A percentile compares a stretch with the other conserved stretches of the same genome.
Evolutionary conservation across 2,329 filamentous ascomycete genomes (phyloP).

Genomic region (Calonectria multiphialidica): DNA sequence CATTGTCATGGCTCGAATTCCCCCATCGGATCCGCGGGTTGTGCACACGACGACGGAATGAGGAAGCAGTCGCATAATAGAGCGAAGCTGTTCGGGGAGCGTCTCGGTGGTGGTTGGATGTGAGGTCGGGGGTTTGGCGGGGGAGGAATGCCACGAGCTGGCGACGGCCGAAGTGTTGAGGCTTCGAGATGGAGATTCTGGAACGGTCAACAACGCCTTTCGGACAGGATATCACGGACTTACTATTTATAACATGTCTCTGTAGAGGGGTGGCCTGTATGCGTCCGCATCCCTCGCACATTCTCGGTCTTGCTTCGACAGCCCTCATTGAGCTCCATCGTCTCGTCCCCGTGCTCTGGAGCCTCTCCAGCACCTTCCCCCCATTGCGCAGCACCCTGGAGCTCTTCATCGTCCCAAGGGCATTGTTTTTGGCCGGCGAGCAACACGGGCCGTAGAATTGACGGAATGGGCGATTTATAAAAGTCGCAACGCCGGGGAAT

Average conservation of each 20-base stretch:
- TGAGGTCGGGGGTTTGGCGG: slow-evolving; percentile 49
- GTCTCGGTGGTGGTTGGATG: slow-evolving; percentile 47
- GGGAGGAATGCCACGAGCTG: slow-evolving; percentile 45
- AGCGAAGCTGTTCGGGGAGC: slow-evolving; percentile 62
- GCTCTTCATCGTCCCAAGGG: slow-evolving; percentile 38
- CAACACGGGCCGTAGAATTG: background rate
- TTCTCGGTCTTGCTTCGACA: background rate
- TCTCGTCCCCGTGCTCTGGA: slow-evolving; percentile 8
- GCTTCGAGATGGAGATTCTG: slow-evolving; percentile 28
- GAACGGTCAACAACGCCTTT: slow-evolving; percentile 21
- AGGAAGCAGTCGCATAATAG: slow-evolving; percentile 65
- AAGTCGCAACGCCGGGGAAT: background rate
- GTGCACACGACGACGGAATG: slow-evolving; percentile 70
- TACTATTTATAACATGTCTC: slow-evolving; percentile 26
- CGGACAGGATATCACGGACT: background rate
- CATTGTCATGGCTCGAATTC: slow-evolving; percentile 67
- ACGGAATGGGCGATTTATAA: background rate
- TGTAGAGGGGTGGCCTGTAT: background rate
- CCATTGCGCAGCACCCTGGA: slow-evolving; percentile 39
- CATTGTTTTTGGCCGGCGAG: slow-evolving; percentile 25
- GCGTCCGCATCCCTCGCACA: background rate
- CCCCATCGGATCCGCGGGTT: slow-evolving; percentile 48
- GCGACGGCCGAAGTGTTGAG: slow-evolving; percentile 31
- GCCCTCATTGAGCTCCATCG: slow-evolving; percentile 31
- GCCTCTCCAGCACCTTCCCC: slow-evolving; percentile 28